Conservation (phyloP, 352 stramenopile genomes). For the Bremia lactucae region DNA sequence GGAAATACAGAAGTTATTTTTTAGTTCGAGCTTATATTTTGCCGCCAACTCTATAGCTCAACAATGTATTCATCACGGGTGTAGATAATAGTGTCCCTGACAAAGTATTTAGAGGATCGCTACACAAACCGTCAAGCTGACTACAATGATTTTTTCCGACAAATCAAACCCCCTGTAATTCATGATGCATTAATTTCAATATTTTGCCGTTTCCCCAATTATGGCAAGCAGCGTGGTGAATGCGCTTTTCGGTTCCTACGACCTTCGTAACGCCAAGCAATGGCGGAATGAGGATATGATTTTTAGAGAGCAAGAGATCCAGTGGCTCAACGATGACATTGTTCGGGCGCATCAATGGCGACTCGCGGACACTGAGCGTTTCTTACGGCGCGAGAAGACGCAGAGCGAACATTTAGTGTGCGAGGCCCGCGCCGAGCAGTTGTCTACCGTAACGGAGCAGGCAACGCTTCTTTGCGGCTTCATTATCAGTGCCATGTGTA, state of each 20-base stretch:
- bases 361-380: constrained; percentile 50
- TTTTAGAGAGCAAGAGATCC: constrained; percentile 56
- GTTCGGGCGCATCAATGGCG: constrained; percentile 59
- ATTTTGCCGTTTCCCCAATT: too few species aligned
- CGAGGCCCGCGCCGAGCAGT: constrained; percentile 57
- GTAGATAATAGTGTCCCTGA: too few species aligned
- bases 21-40: too few species aligned
- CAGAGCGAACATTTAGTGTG: constrained; percentile 54
- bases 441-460: constrained; percentile 58
- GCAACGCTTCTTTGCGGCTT: constrained; percentile 58
- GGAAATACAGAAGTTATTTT: too few species aligned
- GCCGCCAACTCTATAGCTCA: too few species aligned
- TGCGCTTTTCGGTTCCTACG: constrained; percentile 70
- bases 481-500: constrained; percentile 54
- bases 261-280: constrained; percentile 62
- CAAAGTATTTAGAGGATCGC: too few species aligned
- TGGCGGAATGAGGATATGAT: constrained; percentile 66
- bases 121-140: too few species aligned
- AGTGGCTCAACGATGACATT: constrained; percentile 71
- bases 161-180: not conserved
- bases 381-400: constrained; percentile 47
- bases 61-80: too few species aligned
- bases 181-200: not conserved
- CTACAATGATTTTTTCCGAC: constrained; percentile 4
- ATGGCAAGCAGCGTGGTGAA: constrained; percentile 50